phyloP scores from a whole-genome alignment of 75 land plant genomes.

The Selaginella moellendorffii region DNA sequence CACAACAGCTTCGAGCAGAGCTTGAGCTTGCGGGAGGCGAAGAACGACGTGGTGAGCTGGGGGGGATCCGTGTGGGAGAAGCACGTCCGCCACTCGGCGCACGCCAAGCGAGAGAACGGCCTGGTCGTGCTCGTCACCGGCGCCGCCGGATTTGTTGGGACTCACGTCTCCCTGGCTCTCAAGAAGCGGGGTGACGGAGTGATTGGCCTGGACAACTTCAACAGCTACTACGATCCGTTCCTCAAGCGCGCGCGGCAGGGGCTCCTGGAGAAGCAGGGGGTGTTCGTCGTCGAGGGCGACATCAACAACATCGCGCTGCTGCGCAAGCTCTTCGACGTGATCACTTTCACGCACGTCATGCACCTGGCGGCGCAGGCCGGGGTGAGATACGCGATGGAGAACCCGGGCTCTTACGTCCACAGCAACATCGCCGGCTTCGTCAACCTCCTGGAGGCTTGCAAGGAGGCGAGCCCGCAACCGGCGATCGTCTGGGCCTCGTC shows the following conservation, averaged over 20 bases:
- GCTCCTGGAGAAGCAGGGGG: conserved; percentile 22
- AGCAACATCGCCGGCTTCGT: conserved; percentile 70
- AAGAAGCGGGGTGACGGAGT: conserved; percentile 58
- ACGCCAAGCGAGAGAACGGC: conserved; percentile 24
- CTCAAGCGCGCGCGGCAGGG: conserved; percentile 34
- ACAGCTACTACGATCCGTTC: conserved; percentile 55
- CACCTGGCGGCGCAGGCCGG: conserved; percentile 82
- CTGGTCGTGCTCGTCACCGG: conserved; percentile 42
- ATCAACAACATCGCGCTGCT: conserved; percentile 41
- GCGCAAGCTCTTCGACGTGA: conserved; percentile 43
- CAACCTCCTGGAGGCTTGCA: conserved; percentile 47
- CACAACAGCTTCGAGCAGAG: conserved; percentile 4
- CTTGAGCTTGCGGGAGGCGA: background rate
- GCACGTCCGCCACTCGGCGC: conserved; percentile 36
- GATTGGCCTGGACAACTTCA: conserved; percentile 70
- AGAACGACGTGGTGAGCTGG: background rate
- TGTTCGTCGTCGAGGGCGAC: conserved; percentile 61
- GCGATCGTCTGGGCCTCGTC: conserved; percentile 76
- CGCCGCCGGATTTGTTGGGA: conserved; percentile 54
- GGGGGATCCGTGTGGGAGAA: conserved; percentile 20
- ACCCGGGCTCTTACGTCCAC: conserved; percentile 52
- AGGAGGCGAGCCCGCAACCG: conserved; percentile 56
- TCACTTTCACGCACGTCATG: conserved; percentile 66
- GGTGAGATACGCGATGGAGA: conserved; percentile 60
- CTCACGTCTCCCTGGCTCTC: conserved; percentile 47